Conservation (phyloP, 31 red algal genomes). For the Asparagopsis taxiformis region DNA sequence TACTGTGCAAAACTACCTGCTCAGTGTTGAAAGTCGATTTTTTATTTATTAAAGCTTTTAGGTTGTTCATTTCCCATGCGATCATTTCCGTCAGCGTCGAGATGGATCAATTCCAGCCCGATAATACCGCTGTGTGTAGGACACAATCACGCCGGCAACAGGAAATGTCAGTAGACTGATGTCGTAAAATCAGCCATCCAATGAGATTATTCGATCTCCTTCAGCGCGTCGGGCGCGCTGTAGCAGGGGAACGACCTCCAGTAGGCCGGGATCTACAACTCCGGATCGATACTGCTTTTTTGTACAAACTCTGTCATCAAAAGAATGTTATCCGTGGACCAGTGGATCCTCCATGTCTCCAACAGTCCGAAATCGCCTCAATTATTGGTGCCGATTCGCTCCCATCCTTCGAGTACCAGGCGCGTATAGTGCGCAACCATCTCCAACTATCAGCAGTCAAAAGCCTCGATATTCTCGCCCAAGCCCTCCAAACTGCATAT, state of each 20-base stretch:
- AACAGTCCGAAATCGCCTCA: not conserved
- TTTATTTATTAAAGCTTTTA: too few species aligned
- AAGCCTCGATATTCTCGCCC: not conserved
- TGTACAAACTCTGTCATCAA: not conserved
- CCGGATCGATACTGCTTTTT: not conserved
- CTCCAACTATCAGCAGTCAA: not conserved
- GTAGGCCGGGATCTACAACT: constrained; percentile 2
- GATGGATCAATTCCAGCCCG: too few species aligned
- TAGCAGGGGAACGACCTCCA: not conserved
- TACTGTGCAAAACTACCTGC: not conserved
- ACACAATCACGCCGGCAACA: too few species aligned
- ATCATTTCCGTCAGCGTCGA: too few species aligned
- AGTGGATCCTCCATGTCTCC: not conserved
- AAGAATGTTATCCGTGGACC: not conserved
- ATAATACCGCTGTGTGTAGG: too few species aligned
- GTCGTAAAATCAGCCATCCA: too few species aligned
- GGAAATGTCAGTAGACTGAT: too few species aligned
- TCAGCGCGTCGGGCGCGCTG: not conserved
- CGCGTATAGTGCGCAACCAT: not conserved
- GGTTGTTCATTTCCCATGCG: too few species aligned
- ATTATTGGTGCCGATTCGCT: not conserved
- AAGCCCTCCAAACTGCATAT: not conserved
- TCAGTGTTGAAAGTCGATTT: not conserved
- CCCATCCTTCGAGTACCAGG: not conserved
- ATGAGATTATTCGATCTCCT: not conserved